Percentiles rank a stretch among this genome's conserved stretches.
Evolutionary conservation across 257 asterid species (phyloP).

Genomic region (Fraxinus pennsylvanica): DNA sequence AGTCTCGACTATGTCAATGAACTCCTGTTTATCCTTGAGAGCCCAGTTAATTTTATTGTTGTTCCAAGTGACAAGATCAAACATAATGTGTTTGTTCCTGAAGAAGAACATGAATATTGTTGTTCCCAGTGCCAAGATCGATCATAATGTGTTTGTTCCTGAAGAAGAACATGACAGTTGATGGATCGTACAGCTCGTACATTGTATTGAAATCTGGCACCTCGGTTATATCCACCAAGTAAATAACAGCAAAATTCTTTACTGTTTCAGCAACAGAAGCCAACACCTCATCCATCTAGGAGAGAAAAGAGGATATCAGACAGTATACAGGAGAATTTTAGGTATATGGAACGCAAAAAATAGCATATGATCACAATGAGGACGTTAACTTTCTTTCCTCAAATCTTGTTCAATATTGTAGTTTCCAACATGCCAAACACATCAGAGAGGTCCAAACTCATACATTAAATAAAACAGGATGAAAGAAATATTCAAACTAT

Average conservation of each 20-base stretch:
- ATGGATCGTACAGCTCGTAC: conserved; percentile 94
- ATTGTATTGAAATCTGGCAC: conserved; percentile 95
- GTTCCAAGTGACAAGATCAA: conserved; percentile 96
- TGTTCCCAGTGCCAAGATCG: conserved; percentile 96
- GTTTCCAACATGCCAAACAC: too few relatives aligned
- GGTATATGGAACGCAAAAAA: too few relatives aligned
- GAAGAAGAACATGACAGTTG: conserved; percentile 81
- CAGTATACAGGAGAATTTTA: not conserved
- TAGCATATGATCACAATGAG: not conserved
- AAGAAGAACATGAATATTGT: conserved; percentile 86
- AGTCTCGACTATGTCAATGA: conserved; percentile 92
- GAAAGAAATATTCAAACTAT: not conserved
- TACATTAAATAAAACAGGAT: not conserved
- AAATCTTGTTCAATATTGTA: too few relatives aligned
- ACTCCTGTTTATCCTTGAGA: conserved; percentile 93
- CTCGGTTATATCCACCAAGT: conserved; percentile 65
- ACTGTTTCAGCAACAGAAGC: conserved; percentile 49
- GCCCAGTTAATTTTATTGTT: conserved; percentile 99
- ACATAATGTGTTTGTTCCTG: conserved; percentile 98
- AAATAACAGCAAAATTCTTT: conserved; percentile 49
- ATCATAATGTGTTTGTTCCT: conserved; percentile 99
- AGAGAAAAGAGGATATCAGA: not conserved
- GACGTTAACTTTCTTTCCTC: not conserved
- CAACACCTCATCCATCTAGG: conserved; percentile 48
- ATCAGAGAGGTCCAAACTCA: too few relatives aligned